phyloP scores from a whole-genome alignment of 495 filamentous ascomycete genomes.

The Penicillium alfredii region DNA sequence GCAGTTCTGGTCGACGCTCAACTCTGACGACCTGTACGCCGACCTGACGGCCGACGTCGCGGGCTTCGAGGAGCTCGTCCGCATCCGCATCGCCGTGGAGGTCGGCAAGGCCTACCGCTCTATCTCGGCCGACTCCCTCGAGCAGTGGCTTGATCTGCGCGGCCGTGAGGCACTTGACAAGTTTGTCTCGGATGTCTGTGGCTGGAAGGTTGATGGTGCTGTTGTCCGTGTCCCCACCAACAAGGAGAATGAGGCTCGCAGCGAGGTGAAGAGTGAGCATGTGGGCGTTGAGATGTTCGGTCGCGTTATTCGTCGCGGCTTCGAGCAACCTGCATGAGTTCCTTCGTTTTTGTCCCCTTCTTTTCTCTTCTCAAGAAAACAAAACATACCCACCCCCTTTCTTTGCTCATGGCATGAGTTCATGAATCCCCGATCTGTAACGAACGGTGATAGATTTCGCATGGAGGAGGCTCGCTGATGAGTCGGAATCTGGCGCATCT shows the following conservation, averaged over 20 bases:
- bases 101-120: constrained; percentile 84
- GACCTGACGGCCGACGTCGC: constrained; percentile 89
- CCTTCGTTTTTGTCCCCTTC: constrained; percentile 7
- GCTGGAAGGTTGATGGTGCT: constrained; percentile 70
- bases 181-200: constrained; percentile 78
- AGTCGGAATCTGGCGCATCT: constrained; percentile 31
- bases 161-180: constrained; percentile 65
- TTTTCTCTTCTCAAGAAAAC: constrained; percentile 9
- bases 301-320: constrained; percentile 78
- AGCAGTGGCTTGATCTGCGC: constrained; percentile 79
- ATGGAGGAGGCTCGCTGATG: constrained; percentile 27
- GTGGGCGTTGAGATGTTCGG: constrained; percentile 74
- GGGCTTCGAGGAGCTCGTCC: constrained; percentile 95
- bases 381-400: no score
- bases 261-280: constrained; percentile 90
- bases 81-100: constrained; percentile 83
- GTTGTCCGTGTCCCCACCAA: constrained; percentile 78
- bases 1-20: constrained; percentile 87
- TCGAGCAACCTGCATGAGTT: constrained; percentile 76
- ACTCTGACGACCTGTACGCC: constrained; percentile 92
- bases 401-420: constrained; percentile 31
- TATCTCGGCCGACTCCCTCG: constrained; percentile 66
- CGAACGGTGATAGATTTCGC: constrained; percentile 28
- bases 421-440: constrained; percentile 28
- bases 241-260: constrained; percentile 97